Base-by-base conservation (phyloP, 495 filamentous ascomycete species). In the Bacidia rubella region DNA sequence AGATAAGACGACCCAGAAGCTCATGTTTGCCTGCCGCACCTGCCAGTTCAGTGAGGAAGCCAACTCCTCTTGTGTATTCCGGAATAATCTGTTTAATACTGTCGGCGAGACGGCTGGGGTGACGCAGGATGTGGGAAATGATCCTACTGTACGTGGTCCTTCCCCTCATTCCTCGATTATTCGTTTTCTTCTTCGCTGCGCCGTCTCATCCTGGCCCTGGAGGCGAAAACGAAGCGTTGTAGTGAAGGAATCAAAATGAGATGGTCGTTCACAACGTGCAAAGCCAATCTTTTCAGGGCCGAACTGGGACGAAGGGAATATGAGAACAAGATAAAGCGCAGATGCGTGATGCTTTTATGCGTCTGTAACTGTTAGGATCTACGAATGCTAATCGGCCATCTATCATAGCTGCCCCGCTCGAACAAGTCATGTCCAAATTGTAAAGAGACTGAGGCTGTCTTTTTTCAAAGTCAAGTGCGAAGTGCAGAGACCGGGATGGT, bases 401-500 rank as follows among this genome's bases (percentile, higher is more conserved):
- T n/a, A n/a, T 54, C 70, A 53, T 78, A 94, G 87, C 82, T 97
- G 63, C 90, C 90, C 26, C 79, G 90, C 52, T 81, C 86, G 53
- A 82, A 85, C 60, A 85, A 83, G 65, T 70, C 73, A 47, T 98
- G 92, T 67, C 86, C 90, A 12, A 75, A 75, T 52, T 98, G 92
- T 73, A 73, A 78, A 41, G 83, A 93, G 63, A 78, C 75, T 48
- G 86, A 96, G 67, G 85, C 87, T 1, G 93, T 98, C 42, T 98
- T 93, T 68, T 98, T 97, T 74, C 92, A 98, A 71, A 95, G 88
- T 39, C 92, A 97, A 65, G 90, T 96, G 71, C 82, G 93, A 62
- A 93, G 83, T 47, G 85, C 88, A 12, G 89, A 96, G 66, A 98
- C 93, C 9, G 93, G 93, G 67, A 98, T 98, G 92, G 92, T 97